Conservation (phyloP, 2,329 filamentous ascomycete species). For the Aspergillus sp. region DNA sequence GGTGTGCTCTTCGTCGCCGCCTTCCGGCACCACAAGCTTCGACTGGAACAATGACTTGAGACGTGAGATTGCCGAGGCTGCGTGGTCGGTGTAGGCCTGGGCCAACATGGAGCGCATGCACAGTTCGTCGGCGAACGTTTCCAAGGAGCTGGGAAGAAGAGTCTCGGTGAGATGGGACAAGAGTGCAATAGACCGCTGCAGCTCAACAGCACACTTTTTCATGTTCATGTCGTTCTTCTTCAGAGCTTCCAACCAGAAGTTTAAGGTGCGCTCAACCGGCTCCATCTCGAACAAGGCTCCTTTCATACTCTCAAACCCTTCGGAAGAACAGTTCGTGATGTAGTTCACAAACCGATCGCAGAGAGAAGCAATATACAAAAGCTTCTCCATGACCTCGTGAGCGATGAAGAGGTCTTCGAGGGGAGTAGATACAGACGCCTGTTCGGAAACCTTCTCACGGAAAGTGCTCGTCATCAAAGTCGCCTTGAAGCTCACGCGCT, state of each 20-base stretch:
- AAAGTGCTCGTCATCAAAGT: slow-evolving; percentile 75
- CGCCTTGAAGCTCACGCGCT: slow-evolving; percentile 84
- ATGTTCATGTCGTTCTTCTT: slow-evolving; percentile 84
- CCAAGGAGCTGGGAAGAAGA: slow-evolving; percentile 69
- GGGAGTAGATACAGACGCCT: slow-evolving; percentile 64
- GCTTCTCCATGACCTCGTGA: slow-evolving; percentile 80
- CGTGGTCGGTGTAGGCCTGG: slow-evolving; percentile 79
- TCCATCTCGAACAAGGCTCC: slow-evolving; percentile 84
- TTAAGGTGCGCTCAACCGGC: slow-evolving; percentile 85
- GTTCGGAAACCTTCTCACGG: slow-evolving; percentile 72
- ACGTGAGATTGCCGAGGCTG: slow-evolving; percentile 67
- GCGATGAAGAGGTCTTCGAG: slow-evolving; percentile 77
- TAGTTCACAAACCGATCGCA: slow-evolving; percentile 81
- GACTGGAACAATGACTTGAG: slow-evolving; percentile 68
- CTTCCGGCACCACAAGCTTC: slow-evolving; percentile 58
- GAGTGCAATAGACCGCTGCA: slow-evolving; percentile 81
- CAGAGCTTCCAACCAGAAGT: slow-evolving; percentile 82
- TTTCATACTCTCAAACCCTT: slow-evolving; percentile 77
- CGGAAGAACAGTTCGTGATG: slow-evolving; percentile 74
- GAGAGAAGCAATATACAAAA: slow-evolving; percentile 80
- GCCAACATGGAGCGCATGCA: slow-evolving; percentile 75
- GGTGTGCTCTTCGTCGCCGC: slow-evolving; percentile 69
- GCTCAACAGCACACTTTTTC: slow-evolving; percentile 75
- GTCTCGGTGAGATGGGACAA: slow-evolving; percentile 84
- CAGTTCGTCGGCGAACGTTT: slow-evolving; percentile 75